Evolutionary conservation across 23 red algal genomes (phyloP).

Genomic region (Gracilaria gracilis): DNA sequence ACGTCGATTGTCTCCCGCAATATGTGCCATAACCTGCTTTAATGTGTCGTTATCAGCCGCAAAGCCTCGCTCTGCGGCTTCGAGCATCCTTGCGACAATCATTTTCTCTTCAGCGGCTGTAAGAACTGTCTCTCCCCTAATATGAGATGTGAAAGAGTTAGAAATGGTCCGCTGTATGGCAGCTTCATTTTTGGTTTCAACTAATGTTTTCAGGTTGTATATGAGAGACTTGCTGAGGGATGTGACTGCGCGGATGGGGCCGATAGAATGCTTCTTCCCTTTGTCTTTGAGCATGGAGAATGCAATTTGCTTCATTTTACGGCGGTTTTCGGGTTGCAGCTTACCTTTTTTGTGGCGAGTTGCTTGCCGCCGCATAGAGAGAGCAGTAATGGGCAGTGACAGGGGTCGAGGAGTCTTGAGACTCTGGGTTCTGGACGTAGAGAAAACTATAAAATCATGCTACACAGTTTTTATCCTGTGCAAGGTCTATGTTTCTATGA

Average conservation of each 20-base stretch:
- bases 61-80: constrained; percentile 2
- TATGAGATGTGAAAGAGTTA: neutral
- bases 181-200: neutral
- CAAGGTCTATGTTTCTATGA: too few species aligned
- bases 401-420: too few species aligned
- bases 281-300: neutral
- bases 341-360: neutral
- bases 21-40: neutral
- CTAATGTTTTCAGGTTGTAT: neutral
- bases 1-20: too few species aligned
- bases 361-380: too few species aligned
- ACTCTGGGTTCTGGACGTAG: too few species aligned
- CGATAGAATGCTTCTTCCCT: neutral
- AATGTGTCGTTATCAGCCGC: constrained; percentile 5
- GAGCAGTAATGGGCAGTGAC: neutral
- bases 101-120: neutral
- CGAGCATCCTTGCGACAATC: neutral
- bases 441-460: too few species aligned
- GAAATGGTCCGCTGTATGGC: neutral
- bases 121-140: neutral
- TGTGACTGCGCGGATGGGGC: neutral
- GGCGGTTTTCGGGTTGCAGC: neutral
- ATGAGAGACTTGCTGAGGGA: neutral
- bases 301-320: neutral
- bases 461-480: too few species aligned